Conservation (phyloP, 805 yeast species). For the Teunomyces pallodes region DNA sequence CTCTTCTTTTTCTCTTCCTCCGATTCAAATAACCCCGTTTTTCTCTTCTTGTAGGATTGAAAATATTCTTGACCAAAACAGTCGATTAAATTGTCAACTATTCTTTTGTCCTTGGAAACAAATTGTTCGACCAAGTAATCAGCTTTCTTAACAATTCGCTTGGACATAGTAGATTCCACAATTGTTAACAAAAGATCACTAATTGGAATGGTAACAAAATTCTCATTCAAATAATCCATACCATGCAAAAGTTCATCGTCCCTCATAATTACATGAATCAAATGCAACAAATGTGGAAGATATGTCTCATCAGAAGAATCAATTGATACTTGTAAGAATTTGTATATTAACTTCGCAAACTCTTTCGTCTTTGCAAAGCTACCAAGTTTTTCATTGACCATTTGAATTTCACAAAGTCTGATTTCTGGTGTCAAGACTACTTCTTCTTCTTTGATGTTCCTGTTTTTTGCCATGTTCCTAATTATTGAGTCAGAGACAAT, state of each 20-base stretch:
- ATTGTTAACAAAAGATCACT: constrained; percentile 54
- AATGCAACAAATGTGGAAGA: constrained; percentile 60
- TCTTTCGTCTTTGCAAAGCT: constrained; percentile 48
- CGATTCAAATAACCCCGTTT: constrained; percentile 43
- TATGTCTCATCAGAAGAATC: constrained; percentile 51
- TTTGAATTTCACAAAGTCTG: constrained; percentile 23
- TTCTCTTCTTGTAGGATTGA: constrained; percentile 46
- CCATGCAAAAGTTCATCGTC: constrained; percentile 49
- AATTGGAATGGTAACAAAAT: constrained; percentile 54
- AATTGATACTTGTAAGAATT: constrained; percentile 54
- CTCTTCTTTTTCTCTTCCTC: constrained; percentile 55
- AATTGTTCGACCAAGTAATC: constrained; percentile 52
- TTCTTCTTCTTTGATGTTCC: constrained; percentile 36
- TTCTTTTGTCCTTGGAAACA: constrained; percentile 46
- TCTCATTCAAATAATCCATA: constrained; percentile 35
- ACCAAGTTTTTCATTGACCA: constrained; percentile 43
- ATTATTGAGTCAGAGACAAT: constrained; percentile 48
- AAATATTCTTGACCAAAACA: constrained; percentile 59
- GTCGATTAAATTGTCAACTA: constrained; percentile 50
- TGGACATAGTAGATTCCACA: constrained; percentile 49
- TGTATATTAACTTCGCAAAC: constrained; percentile 58
- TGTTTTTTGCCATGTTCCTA: constrained; percentile 39
- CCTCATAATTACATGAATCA: constrained; percentile 60
- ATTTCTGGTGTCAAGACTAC: constrained; percentile 51
- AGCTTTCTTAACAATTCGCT: constrained; percentile 51